Conservation (phyloP, 108 stramenopile genomes). For the Skeletonema menzelii region DNA sequence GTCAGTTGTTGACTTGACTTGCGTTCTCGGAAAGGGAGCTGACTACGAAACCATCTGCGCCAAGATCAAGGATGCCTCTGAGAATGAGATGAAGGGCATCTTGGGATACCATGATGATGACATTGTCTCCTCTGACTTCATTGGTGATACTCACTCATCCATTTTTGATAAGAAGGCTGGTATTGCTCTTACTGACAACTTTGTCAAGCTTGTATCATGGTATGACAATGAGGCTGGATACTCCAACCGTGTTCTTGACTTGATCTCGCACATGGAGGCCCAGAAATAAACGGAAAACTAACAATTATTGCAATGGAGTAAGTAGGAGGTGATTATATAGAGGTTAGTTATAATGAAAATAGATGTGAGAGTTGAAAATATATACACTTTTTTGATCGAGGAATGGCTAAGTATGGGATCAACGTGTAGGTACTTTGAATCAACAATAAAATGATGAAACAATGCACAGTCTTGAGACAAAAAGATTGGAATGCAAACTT, state of each 20-base stretch:
- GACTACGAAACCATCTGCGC: constrained; percentile 94
- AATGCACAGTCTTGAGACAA: neutral
- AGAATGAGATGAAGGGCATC: constrained; percentile 93
- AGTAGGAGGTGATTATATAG: constrained; percentile 1
- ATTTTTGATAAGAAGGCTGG: constrained; percentile 98
- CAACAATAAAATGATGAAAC: neutral
- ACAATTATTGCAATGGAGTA: neutral
- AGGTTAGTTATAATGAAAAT: constrained; percentile 2
- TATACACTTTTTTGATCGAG: no score
- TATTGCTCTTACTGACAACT: constrained; percentile 95
- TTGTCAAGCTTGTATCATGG: constrained; percentile 98
- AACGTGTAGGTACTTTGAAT: neutral
- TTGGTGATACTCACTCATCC: constrained; percentile 87
- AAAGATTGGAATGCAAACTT: neutral
- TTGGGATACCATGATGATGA: constrained; percentile 95
- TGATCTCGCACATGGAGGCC: constrained; percentile 95
- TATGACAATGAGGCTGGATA: constrained; percentile 98
- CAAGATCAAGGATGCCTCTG: constrained; percentile 95
- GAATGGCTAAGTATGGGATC: neutral
- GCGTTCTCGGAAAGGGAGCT: constrained; percentile 91
- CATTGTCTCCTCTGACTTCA: constrained; percentile 96
- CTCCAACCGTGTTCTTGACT: constrained; percentile 89
- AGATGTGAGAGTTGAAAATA: neutral
- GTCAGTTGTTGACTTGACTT: constrained; percentile 97
- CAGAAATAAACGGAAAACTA: constrained; percentile 53